Conservation (phyloP, 2,329 filamentous ascomycete species). For the Colletotrichum brevisporum region DNA sequence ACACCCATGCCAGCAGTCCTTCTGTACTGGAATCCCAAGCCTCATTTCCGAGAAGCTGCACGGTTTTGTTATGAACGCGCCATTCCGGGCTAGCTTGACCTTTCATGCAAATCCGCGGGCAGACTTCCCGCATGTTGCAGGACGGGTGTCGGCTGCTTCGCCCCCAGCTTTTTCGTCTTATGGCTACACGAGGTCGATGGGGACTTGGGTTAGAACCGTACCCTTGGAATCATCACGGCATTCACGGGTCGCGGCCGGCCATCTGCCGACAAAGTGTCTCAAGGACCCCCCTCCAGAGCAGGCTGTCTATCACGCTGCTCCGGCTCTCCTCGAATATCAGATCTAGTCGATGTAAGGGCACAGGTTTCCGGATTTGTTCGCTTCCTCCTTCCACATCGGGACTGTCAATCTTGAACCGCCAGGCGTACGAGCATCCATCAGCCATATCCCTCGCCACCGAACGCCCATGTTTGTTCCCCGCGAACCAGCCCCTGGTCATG, state of each 20-base stretch:
- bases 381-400: conserved; percentile 57
- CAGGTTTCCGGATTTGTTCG: conserved; percentile 53
- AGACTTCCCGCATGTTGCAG: background rate
- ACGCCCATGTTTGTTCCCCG: conserved; percentile 26
- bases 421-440: conserved; percentile 9
- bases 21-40: background rate
- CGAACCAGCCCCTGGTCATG: conserved; percentile 30
- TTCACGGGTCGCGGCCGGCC: conserved; percentile 25
- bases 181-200: conserved; percentile 25
- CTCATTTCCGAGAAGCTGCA: conserved; percentile 1
- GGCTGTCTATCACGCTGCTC: conserved; percentile 42
- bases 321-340: conserved; percentile 44
- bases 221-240: conserved; percentile 39
- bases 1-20: background rate
- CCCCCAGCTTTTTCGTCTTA: background rate
- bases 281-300: conserved; percentile 5
- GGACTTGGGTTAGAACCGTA: conserved; percentile 30
- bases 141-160: background rate
- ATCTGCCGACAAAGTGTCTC: conserved; percentile 35
- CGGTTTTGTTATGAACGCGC: background rate
- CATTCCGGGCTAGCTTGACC: background rate
- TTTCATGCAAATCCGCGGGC: background rate
- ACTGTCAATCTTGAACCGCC: conserved; percentile 35
- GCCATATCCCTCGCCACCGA: conserved; percentile 24
- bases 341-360: conserved; percentile 42